phyloP scores from a whole-genome alignment of 1,284 basidiomycete species.

The Heterobasidion annosum region DNA sequence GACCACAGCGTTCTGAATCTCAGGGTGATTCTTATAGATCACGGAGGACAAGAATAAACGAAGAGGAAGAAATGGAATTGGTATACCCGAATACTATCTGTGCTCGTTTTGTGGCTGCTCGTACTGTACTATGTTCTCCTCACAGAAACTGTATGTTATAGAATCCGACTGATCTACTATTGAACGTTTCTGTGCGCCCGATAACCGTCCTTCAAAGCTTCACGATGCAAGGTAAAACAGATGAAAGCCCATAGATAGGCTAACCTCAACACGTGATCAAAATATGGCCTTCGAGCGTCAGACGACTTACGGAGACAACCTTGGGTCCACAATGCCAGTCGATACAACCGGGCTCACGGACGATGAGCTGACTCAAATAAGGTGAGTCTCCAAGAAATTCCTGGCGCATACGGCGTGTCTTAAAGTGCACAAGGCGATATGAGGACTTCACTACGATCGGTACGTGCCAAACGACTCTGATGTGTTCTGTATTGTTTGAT shows the following conservation, averaged over 20 bases:
- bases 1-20: constrained; percentile 67
- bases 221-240: no score
- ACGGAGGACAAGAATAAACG: not conserved
- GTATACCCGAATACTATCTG: not conserved
- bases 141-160: not conserved
- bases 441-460: constrained; percentile 83
- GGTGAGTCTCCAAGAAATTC: not conserved
- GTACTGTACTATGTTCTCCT: not conserved
- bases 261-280: not conserved
- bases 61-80: not conserved
- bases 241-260: no score
- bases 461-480: constrained; percentile 23
- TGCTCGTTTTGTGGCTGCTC: not conserved
- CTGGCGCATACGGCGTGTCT: not conserved
- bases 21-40: not conserved
- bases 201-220: no score
- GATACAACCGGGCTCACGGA: not conserved
- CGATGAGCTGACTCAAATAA: constrained; percentile 3
- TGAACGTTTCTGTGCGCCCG: no score
- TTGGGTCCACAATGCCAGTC: constrained; percentile 1
- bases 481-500: not conserved
- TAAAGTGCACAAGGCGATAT: constrained; percentile 18
- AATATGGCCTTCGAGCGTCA: no score
- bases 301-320: no score
- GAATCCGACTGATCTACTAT: not conserved